phyloP scores from a whole-genome alignment of 1,139 yeast species.

The Pichia inconspicua region DNA sequence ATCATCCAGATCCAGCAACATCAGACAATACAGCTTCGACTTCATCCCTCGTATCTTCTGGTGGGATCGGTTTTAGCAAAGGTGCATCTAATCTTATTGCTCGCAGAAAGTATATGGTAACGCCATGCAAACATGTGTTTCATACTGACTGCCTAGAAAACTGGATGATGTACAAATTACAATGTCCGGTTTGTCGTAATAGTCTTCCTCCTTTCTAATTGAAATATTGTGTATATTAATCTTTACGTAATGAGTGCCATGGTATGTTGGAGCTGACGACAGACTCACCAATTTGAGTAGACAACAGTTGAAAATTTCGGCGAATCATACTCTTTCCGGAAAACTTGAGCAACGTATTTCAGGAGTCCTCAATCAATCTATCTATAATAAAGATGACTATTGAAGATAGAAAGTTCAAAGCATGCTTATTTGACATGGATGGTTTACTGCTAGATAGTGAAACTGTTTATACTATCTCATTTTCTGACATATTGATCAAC shows the following conservation, averaged over 20 bases:
- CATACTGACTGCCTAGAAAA: conserved; percentile 79
- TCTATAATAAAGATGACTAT: background rate
- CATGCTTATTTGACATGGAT: conserved; percentile 96
- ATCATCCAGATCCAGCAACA: conserved; percentile 1
- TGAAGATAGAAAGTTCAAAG: conserved; percentile 38
- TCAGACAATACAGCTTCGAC: background rate
- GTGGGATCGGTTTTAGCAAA: conserved; percentile 5
- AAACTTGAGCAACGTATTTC: background rate
- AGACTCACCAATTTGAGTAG: no score
- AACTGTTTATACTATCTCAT: conserved; percentile 75
- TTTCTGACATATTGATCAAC: conserved; percentile 54
- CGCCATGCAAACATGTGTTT: conserved; percentile 88
- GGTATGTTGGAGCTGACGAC: no score
- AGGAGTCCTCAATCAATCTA: background rate
- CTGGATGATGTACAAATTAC: conserved; percentile 91
- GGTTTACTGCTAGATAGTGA: conserved; percentile 89
- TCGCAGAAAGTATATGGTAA: conserved; percentile 63
- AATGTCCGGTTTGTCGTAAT: conserved; percentile 89
- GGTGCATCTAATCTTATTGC: conserved; percentile 23
- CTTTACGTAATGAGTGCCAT: no score
- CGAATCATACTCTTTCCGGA: no score
- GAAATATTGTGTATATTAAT: background rate
- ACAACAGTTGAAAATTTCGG: no score
- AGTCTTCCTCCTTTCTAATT: conserved; percentile 65
- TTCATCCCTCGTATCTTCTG: conserved; percentile 9